A percentile compares a stretch with the other conserved stretches of the same genome.
phyloP scores from a whole-genome alignment of 495 filamentous ascomycete species.

The Evansstolkia leycettana region DNA sequence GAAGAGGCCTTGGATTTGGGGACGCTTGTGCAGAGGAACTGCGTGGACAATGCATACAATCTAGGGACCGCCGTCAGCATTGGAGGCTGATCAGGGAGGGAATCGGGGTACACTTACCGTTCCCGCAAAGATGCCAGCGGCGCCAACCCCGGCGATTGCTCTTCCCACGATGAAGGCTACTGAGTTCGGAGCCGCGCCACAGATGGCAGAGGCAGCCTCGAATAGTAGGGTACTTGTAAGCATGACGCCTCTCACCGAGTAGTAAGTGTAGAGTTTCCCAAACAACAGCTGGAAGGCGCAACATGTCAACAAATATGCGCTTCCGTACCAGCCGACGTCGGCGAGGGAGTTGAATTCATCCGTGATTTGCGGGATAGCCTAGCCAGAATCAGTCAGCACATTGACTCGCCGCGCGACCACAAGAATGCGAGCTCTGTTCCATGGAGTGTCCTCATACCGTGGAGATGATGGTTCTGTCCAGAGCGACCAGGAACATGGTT shows the following conservation, averaged over 20 bases:
- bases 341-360: slow-evolving; percentile 9
- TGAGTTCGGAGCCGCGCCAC: slow-evolving; percentile 58
- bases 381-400: no score
- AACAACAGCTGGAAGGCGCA: slow-evolving; percentile 32
- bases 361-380: slow-evolving; percentile 17
- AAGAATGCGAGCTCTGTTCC: no score
- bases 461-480: slow-evolving; percentile 22
- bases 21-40: slow-evolving; percentile 40
- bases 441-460: no score
- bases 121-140: slow-evolving; percentile 48
- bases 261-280: slow-evolving; percentile 35
- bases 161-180: slow-evolving; percentile 63
- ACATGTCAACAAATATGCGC: slow-evolving; percentile 33
- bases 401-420: no score
- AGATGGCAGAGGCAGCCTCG: slow-evolving; percentile 63
- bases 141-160: slow-evolving; percentile 63
- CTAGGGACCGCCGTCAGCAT: no score
- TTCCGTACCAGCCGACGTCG: slow-evolving; percentile 42
- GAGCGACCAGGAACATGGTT: slow-evolving; percentile 37
- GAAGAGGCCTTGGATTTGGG: slow-evolving; percentile 34
- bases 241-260: slow-evolving; percentile 28
- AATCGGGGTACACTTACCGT: no score
- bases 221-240: slow-evolving; percentile 32
- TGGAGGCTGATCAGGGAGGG: no score
- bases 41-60: slow-evolving; percentile 45